Evolutionary conservation across 495 filamentous ascomycete genomes (phyloP).

Genomic region (Xylaria palmicola): DNA sequence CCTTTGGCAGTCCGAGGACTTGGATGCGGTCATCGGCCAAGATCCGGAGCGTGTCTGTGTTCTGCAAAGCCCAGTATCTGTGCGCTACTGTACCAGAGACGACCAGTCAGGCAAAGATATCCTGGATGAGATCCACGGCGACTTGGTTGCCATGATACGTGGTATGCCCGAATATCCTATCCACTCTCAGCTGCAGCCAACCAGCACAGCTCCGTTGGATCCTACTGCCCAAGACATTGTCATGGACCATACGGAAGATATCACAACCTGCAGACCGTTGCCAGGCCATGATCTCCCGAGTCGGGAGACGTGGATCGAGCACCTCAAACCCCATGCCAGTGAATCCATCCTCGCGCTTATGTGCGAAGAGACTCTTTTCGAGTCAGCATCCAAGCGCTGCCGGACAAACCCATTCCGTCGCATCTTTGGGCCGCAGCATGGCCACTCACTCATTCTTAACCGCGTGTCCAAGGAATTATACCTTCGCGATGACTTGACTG

Average conservation of each 20-base stretch:
- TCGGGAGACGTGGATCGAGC: slow-evolving; percentile 48
- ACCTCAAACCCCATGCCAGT: slow-evolving; percentile 51
- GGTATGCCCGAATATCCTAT: background rate
- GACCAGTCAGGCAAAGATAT: slow-evolving; percentile 80
- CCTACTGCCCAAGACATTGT: slow-evolving; percentile 55
- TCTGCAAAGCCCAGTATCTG: slow-evolving; percentile 78
- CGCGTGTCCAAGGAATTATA: slow-evolving; percentile 45
- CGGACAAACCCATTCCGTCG: slow-evolving; percentile 6
- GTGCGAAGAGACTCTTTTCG: slow-evolving; percentile 3
- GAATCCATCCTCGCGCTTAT: slow-evolving; percentile 66
- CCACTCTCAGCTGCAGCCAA: slow-evolving; percentile 59
- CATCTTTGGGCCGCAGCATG: slow-evolving; percentile 2
- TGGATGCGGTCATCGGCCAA: slow-evolving; percentile 78
- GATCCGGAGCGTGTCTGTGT: slow-evolving; percentile 81
- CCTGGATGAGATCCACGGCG: slow-evolving; percentile 69
- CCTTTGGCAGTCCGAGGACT: slow-evolving; percentile 83
- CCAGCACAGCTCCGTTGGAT: background rate
- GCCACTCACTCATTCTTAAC: background rate
- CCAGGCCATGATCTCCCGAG: slow-evolving; percentile 60
- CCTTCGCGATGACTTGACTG: slow-evolving; percentile 70
- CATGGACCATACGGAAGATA: slow-evolving; percentile 56
- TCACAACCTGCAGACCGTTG: slow-evolving; percentile 77
- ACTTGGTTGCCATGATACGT: slow-evolving; percentile 41
- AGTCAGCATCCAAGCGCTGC: slow-evolving; percentile 3
- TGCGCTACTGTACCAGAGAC: slow-evolving; percentile 68